Conservation (phyloP, 2,329 filamentous ascomycete species). For the Teratosphaeria pseudoeucalypti region DNA sequence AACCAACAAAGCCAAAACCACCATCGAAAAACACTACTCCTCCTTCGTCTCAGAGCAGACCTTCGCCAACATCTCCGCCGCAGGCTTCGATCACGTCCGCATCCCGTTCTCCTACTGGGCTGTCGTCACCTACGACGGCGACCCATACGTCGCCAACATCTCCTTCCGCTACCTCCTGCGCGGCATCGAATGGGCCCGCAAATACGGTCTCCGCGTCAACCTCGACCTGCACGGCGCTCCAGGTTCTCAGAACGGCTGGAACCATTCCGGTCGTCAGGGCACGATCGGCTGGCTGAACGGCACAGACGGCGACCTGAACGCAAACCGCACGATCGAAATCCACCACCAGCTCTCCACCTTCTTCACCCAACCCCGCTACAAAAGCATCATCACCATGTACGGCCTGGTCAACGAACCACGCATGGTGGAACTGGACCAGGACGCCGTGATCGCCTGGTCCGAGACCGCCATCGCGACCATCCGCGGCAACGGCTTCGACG, state of each 20-base stretch:
- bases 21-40: conserved; percentile 84
- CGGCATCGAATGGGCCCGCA: conserved; percentile 85
- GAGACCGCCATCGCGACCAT: conserved; percentile 60
- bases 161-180: conserved; percentile 90
- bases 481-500: conserved; percentile 62
- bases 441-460: conserved; percentile 70
- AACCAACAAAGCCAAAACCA: conserved; percentile 48
- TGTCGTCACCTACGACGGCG: conserved; percentile 69
- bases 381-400: conserved; percentile 85
- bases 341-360: conserved; percentile 82
- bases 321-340: conserved; percentile 70
- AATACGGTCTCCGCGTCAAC: conserved; percentile 84
- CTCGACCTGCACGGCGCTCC: conserved; percentile 87
- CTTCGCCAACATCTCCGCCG: conserved; percentile 72
- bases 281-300: conserved; percentile 81
- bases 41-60: conserved; percentile 76
- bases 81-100: conserved; percentile 91
- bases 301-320: conserved; percentile 69
- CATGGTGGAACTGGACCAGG: conserved; percentile 57
- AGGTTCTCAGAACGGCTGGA: conserved; percentile 95
- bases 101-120: conserved; percentile 97
- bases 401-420: conserved; percentile 89
- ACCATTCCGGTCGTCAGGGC: conserved; percentile 80
- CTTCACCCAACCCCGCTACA: conserved; percentile 87
- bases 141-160: conserved; percentile 78